Percentiles rank a stretch among this genome's conserved stretches.
Evolutionary conservation across 2,329 filamentous ascomycete genomes (phyloP).

Genomic region (Paracoccidioides brasiliensis): DNA sequence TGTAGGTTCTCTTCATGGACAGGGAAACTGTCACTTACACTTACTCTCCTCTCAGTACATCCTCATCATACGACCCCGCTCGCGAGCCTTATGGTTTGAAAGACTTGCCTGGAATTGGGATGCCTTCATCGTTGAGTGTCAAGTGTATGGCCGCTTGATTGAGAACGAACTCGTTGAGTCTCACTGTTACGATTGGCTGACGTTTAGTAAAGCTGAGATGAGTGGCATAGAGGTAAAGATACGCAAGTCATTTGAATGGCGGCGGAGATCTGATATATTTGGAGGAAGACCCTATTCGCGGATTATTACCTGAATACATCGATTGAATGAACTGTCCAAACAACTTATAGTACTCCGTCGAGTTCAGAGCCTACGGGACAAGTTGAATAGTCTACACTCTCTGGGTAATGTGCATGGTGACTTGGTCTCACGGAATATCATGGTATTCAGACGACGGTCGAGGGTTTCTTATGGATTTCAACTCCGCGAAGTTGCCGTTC

Average conservation of each 20-base stretch:
- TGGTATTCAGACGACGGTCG: slow-evolving; percentile 2
- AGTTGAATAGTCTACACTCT: slow-evolving; percentile 1
- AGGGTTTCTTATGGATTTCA: slow-evolving; percentile 2
- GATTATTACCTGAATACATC: slow-evolving; percentile 5
- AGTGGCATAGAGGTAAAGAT: not conserved
- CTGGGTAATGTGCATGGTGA: slow-evolving; percentile 2
- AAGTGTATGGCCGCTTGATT: slow-evolving; percentile 7
- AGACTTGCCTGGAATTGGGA: slow-evolving; percentile 3
- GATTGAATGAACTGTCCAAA: slow-evolving; percentile 3
- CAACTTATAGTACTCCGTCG: not conserved
- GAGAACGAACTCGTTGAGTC: slow-evolving; percentile 3
- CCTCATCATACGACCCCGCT: slow-evolving; percentile 3
- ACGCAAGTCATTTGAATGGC: not conserved
- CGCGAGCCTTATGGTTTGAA: slow-evolving; percentile 4
- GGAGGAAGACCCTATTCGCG: slow-evolving; percentile 5
- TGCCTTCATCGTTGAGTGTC: slow-evolving; percentile 9
- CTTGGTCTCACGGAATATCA: slow-evolving; percentile 2
- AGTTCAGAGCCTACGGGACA: slow-evolving; percentile 3
- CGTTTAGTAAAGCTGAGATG: slow-evolving; percentile 2
- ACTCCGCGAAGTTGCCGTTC: slow-evolving; percentile 1
- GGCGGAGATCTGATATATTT: slow-evolving; percentile 2
- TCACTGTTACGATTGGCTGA: slow-evolving; percentile 2
- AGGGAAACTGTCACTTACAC: not conserved
- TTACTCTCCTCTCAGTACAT: not conserved
- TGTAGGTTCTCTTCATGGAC: not conserved